phyloP scores from a whole-genome alignment of 2,329 filamentous ascomycete species.

The Nectriaceae sp. region DNA sequence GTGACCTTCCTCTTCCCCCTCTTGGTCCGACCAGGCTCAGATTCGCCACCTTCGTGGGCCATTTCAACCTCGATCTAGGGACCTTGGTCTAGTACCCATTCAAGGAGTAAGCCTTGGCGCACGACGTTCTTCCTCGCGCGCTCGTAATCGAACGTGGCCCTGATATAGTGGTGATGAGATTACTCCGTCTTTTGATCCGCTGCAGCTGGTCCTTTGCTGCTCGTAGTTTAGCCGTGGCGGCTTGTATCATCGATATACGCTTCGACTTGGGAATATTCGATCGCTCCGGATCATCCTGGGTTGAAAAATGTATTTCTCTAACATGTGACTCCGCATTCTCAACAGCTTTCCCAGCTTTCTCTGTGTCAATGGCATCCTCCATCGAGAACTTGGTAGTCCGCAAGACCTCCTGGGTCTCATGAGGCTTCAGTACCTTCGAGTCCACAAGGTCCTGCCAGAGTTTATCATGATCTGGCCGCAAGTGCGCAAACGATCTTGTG shows the following conservation, averaged over 20 bases:
- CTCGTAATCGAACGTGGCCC: too few relatives aligned
- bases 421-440: slow-evolving; percentile 24
- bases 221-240: too few relatives aligned
- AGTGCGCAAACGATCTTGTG: slow-evolving; percentile 15
- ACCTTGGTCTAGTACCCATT: too few relatives aligned
- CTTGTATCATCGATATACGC: slow-evolving; percentile 14
- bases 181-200: too few relatives aligned
- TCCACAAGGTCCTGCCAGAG: slow-evolving; percentile 36
- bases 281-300: slow-evolving; percentile 9
- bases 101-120: too few relatives aligned
- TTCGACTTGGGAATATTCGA: slow-evolving; percentile 3
- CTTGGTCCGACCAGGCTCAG: too few relatives aligned
- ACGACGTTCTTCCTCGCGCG: too few relatives aligned
- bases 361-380: background rate
- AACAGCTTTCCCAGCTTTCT: slow-evolving; percentile 1
- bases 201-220: too few relatives aligned
- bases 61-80: too few relatives aligned
- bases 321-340: slow-evolving; percentile 1
- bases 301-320: background rate
- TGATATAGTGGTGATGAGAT: too few relatives aligned
- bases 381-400: slow-evolving; percentile 1
- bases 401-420: slow-evolving; percentile 17
- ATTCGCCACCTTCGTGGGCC: too few relatives aligned
- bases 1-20: too few relatives aligned
- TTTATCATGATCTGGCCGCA: slow-evolving; percentile 26